These are phyloP conservation scores for Alternaria ventricosa DNA, from an alignment of 2,329 filamentous ascomycete species.

Conservation along the genomic window DNA sequence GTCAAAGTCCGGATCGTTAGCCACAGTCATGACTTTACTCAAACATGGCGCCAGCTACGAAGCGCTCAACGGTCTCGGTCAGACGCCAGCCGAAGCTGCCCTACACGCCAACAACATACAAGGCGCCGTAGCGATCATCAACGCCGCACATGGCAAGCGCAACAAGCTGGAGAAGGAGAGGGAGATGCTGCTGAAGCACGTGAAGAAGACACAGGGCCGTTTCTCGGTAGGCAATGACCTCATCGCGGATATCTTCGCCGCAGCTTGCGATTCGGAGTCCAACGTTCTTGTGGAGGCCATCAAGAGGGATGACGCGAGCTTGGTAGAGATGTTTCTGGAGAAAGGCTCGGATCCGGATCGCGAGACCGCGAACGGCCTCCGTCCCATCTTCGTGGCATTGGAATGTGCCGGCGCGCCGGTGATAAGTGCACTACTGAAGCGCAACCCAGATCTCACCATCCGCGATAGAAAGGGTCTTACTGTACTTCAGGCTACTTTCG, in stretches of 20 bases:
- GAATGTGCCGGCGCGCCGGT: slow-evolving; percentile 32
- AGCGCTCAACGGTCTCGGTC: slow-evolving; percentile 22
- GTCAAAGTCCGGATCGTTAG: slow-evolving; percentile 28
- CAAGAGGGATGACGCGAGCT: slow-evolving; percentile 32
- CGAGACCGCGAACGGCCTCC: slow-evolving; percentile 25
- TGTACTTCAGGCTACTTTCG: slow-evolving; percentile 36
- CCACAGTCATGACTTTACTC: slow-evolving; percentile 31
- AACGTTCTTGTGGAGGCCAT: slow-evolving; percentile 43
- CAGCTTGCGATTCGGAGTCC: slow-evolving; percentile 42
- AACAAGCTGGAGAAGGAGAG: slow-evolving; percentile 40
- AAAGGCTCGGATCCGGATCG: slow-evolving; percentile 41
- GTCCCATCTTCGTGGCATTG: slow-evolving; percentile 40
- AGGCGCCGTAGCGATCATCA: slow-evolving; percentile 41
- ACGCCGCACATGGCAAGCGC: slow-evolving; percentile 33
- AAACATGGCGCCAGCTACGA: slow-evolving; percentile 38
- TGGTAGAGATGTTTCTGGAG: slow-evolving; percentile 41
- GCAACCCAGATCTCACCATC: slow-evolving; percentile 35
- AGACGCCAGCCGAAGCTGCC: slow-evolving; percentile 38
- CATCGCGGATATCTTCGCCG: slow-evolving; percentile 40
- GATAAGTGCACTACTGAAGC: slow-evolving; percentile 35
- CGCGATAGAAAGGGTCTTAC: slow-evolving; percentile 29
- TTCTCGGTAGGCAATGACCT: slow-evolving; percentile 42
- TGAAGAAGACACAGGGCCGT: slow-evolving; percentile 33
- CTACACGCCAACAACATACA: slow-evolving; percentile 36
- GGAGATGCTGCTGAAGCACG: slow-evolving; percentile 39